Evolutionary conservation across 331 rosid genomes (phyloP).

Genomic region (Quercus phellos): DNA sequence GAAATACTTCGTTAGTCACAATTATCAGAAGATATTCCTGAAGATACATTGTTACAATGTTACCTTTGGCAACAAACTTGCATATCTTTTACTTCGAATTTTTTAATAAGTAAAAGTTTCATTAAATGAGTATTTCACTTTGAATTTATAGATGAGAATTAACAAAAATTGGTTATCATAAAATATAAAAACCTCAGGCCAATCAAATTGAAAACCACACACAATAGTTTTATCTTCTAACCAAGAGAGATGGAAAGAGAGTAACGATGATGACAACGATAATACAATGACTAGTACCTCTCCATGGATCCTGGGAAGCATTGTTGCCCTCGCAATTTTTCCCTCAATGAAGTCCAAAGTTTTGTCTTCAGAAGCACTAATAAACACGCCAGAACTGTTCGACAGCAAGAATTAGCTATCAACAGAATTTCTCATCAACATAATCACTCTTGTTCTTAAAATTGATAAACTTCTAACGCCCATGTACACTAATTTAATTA

Average conservation of each 20-base stretch:
- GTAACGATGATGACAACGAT: background rate
- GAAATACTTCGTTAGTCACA: too few species aligned
- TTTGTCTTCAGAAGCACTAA: constrained; percentile 67
- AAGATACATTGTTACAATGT: too few species aligned
- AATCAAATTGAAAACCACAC: background rate
- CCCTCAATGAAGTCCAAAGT: constrained; percentile 62
- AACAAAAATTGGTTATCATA: background rate
- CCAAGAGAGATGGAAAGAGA: background rate
- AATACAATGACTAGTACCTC: constrained; percentile 50
- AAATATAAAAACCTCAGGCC: background rate
- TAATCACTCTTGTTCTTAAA: background rate
- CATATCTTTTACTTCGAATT: background rate
- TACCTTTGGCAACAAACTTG: background rate
- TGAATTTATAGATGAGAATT: background rate
- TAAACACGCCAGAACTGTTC: constrained; percentile 77
- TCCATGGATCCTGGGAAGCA: constrained; percentile 73
- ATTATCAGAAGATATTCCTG: too few species aligned
- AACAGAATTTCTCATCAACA: background rate
- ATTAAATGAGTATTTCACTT: background rate
- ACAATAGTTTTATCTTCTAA: background rate
- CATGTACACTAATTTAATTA: background rate
- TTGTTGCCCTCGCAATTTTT: constrained; percentile 80
- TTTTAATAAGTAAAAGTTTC: background rate
- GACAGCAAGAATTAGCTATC: constrained; percentile 12
- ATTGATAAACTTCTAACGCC: constrained; percentile 5